A percentile compares a stretch with the other conserved stretches of the same genome.
phyloP scores from a whole-genome alignment of 768 basidiomycete genomes.

The Kwoniella sp. region DNA sequence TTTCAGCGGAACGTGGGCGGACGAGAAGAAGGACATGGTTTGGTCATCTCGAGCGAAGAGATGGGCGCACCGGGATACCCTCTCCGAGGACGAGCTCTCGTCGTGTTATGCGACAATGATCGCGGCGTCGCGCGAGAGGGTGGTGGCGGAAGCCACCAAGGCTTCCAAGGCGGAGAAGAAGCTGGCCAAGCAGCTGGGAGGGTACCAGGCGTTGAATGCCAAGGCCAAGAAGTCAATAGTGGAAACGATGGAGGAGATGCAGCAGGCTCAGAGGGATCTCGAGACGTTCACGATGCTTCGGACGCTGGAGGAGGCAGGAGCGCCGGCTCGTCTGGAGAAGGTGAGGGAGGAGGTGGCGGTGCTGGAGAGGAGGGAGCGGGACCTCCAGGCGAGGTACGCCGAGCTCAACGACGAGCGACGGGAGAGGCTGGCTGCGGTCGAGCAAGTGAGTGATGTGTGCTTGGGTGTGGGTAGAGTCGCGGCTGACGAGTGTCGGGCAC shows the following conservation, averaged over 20 bases:
- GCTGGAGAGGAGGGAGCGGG: conserved; percentile 69
- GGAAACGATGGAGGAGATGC: conserved; percentile 60
- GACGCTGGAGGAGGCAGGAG: conserved; percentile 66
- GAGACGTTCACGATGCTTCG: conserved; percentile 74
- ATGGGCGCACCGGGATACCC: conserved; percentile 64
- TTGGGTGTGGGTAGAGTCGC: conserved; percentile 25
- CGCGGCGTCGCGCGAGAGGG: conserved; percentile 61
- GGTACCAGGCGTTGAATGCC: conserved; percentile 74
- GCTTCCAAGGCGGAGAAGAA: conserved; percentile 87
- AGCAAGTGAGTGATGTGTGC: conserved; percentile 35
- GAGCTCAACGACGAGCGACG: conserved; percentile 66
- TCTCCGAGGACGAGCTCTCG: conserved; percentile 53
- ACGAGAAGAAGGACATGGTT: conserved; percentile 59
- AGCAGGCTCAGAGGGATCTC: conserved; percentile 63
- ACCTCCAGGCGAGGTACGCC: conserved; percentile 77
- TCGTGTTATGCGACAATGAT: conserved; percentile 61
- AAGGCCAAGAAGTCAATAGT: conserved; percentile 53
- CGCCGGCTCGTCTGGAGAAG: conserved; percentile 70
- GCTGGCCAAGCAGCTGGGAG: conserved; percentile 77
- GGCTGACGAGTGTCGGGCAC: conserved; percentile 59
- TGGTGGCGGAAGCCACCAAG: conserved; percentile 75
- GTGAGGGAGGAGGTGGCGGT: conserved; percentile 81
- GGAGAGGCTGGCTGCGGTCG: conserved; percentile 41
- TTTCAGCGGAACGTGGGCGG: conserved; percentile 66
- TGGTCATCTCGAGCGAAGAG: conserved; percentile 58